Evolutionary conservation across 352 stramenopile genomes (phyloP), one percentile per base, ranked within the genome.

Genomic region (Achlya hypogyna): DNA sequence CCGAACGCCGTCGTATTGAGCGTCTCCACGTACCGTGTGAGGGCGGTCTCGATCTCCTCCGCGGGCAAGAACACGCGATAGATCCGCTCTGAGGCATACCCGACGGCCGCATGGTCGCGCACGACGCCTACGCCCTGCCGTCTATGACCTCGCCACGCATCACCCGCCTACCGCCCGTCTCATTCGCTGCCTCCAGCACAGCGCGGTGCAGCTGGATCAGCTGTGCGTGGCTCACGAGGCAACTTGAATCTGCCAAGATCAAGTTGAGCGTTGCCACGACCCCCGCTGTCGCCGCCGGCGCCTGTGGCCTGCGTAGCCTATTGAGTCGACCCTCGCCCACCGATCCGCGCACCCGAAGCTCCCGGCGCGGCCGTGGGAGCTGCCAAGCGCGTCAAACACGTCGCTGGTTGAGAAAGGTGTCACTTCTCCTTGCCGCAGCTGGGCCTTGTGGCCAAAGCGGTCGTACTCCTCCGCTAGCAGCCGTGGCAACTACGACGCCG

Each of bases 21-120:
- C 1, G 66, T 77, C 0, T 51, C 20, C 0, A 91, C 53, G 22
- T 88, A 66, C 1, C 79, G 70, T 18, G 75, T 23, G 9, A 93
- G 63, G 0, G 81, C 78, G 9, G 60, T 54, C 3, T 74, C 47
- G 25, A 93, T 84, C 68, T 93, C 84, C 12, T 74, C 78, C 4
- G 76, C 75, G 0, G 84, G 84, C 6, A 93, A 52, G 56, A 93
- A 93, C 14, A 93, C 84, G 23, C 84, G 80, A 63, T 93, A 93
- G 63, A 91, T 91, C 0, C 81, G 84, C 49, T 82, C 72, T 2
- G 84, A 91, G 0, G 84, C 82, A 45, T 89, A 93, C 14, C 84
- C 84, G 18, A 93, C 84, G 0, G 84, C 84, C 14, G 83, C 69
- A 27, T 81, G 76, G 0, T 79, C 76, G 22, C 83, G 79, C 40